These are phyloP conservation scores for Ophiostoma pallidulum DNA, from an alignment of 2,329 filamentous ascomycete genomes.

Conservation along the genomic window DNA sequence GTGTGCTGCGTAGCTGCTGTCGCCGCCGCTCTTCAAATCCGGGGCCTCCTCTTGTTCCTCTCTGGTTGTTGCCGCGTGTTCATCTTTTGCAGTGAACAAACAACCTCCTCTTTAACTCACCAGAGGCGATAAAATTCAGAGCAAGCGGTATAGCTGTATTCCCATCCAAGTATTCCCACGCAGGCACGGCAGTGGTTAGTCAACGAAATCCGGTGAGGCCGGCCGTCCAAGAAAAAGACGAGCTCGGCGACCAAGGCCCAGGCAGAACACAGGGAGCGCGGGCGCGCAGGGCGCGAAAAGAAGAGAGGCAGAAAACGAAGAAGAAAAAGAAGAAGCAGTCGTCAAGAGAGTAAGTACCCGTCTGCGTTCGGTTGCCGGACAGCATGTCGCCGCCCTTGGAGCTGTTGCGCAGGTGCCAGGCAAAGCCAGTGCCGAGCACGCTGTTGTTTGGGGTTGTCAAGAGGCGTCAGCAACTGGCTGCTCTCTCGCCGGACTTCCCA, in stretches of 20 bases:
- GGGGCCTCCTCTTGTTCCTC: background rate
- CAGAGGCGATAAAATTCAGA: constrained; percentile 83
- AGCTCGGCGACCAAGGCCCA: too few species aligned
- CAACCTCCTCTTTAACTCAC: constrained; percentile 52
- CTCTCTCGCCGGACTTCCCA: background rate
- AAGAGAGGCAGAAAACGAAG: too few species aligned
- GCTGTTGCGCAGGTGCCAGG: constrained; percentile 52
- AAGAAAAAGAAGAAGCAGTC: background rate
- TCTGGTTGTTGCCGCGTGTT: constrained; percentile 13
- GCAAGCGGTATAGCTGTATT: constrained; percentile 63
- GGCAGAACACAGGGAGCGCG: too few species aligned
- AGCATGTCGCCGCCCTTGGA: constrained; percentile 61
- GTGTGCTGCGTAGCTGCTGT: background rate
- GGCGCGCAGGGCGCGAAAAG: too few species aligned
- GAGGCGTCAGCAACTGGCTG: constrained; percentile 7
- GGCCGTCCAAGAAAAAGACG: background rate
- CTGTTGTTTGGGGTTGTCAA: too few species aligned
- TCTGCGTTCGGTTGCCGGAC: constrained; percentile 71
- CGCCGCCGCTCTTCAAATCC: constrained; percentile 7
- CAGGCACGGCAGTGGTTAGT: constrained; percentile 9
- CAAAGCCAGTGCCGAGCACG: constrained; percentile 50
- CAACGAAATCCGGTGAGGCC: background rate
- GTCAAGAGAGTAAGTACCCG: constrained; percentile 43
- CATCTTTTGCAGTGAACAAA: constrained; percentile 28
- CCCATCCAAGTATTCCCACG: background rate